Evolutionary conservation across 2,329 filamentous ascomycete genomes (phyloP).

Genomic region (Ambrosiella beaveri): DNA sequence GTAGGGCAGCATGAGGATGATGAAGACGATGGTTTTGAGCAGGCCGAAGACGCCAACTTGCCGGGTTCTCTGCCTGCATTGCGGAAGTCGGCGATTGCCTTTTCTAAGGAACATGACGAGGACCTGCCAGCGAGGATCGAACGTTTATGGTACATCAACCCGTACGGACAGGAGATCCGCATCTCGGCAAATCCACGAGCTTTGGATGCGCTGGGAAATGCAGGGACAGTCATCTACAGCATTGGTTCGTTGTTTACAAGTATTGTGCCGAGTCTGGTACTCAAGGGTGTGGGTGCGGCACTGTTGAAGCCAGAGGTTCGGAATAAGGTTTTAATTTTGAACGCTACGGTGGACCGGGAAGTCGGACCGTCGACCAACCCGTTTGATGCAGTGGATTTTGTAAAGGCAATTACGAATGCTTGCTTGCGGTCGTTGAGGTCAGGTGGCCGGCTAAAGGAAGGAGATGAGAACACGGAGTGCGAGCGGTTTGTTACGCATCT

Average conservation of each 20-base stretch:
- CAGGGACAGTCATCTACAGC: constrained; percentile 65
- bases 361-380: constrained; percentile 51
- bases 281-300: constrained; percentile 53
- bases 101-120: constrained; percentile 59
- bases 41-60: constrained; percentile 62
- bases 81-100: constrained; percentile 63
- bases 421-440: constrained; percentile 48
- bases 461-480: constrained; percentile 28
- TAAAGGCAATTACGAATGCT: constrained; percentile 60
- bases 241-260: constrained; percentile 91
- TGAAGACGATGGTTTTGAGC: constrained; percentile 32
- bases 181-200: constrained; percentile 71
- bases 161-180: constrained; percentile 89
- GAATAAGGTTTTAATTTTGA: constrained; percentile 69
- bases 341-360: constrained; percentile 71
- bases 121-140: constrained; percentile 63
- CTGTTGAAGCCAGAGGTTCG: constrained; percentile 27
- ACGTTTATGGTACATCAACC: constrained; percentile 92
- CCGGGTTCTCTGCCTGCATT: constrained; percentile 67
- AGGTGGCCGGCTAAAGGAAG: constrained; percentile 16
- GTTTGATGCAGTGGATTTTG: constrained; percentile 64
- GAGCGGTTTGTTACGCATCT: constrained; percentile 65
- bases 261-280: constrained; percentile 64
- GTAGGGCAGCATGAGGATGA: constrained; percentile 38
- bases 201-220: constrained; percentile 44